Conservation (phyloP, 2,329 filamentous ascomycete genomes). For the Colletotrichum filicis region DNA sequence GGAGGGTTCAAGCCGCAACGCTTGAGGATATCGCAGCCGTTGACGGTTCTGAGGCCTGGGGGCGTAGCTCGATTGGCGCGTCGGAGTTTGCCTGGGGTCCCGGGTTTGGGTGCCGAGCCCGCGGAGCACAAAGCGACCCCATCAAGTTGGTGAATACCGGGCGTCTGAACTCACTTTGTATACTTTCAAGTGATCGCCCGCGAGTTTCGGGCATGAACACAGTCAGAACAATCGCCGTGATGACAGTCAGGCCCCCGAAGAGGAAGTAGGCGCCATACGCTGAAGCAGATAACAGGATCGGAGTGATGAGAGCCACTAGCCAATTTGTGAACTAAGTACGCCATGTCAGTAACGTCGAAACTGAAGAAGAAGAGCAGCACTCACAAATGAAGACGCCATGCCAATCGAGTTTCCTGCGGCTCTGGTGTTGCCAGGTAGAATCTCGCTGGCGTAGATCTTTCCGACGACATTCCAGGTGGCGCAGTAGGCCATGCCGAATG, state of each 20-base stretch:
- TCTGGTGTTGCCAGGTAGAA: slow-evolving; percentile 63
- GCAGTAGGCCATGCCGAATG: slow-evolving; percentile 58
- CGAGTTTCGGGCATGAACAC: slow-evolving; percentile 56
- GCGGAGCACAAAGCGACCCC: background rate
- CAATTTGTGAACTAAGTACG: slow-evolving; percentile 55
- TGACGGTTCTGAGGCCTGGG: background rate
- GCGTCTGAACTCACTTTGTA: slow-evolving; percentile 56
- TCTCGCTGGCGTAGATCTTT: slow-evolving; percentile 68
- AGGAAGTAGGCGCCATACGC: slow-evolving; percentile 57
- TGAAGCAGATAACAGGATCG: slow-evolving; percentile 50
- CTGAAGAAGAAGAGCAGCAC: background rate
- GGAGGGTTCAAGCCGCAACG: background rate
- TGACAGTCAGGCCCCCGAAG: slow-evolving; percentile 52
- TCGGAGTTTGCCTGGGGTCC: background rate
- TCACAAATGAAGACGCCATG: slow-evolving; percentile 46
- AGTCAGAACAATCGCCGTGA: slow-evolving; percentile 48
- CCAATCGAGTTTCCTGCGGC: slow-evolving; percentile 64
- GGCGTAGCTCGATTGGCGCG: background rate
- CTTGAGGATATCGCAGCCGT: background rate
- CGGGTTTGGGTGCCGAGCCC: background rate
- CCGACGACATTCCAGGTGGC: slow-evolving; percentile 65
- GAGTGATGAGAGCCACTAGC: slow-evolving; percentile 56
- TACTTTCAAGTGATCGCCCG: slow-evolving; percentile 52
- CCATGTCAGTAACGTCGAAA: background rate
- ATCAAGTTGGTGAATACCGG: background rate